These are phyloP conservation scores for Starmerella davenportii DNA, from an alignment of 805 yeast genomes.

Conservation along the genomic window DNA sequence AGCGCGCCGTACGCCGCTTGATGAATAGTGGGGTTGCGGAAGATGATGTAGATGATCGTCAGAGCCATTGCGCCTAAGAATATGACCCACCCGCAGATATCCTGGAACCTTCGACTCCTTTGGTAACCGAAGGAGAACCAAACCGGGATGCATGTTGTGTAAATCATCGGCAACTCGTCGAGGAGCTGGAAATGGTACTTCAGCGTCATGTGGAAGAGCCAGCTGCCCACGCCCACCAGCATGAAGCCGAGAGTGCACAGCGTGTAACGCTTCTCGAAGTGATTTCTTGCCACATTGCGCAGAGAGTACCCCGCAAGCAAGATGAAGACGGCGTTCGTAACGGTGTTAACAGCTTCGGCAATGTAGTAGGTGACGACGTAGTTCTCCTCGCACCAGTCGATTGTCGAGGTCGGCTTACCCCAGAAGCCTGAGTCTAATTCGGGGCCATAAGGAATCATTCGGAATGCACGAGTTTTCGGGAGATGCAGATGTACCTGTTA, in stretches of 20 bases:
- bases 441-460: conserved; percentile 7
- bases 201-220: conserved; percentile 94
- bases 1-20: conserved; percentile 69
- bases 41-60: conserved; percentile 54
- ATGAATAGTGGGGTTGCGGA: conserved; percentile 72
- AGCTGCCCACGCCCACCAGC: conserved; percentile 80
- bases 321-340: conserved; percentile 48
- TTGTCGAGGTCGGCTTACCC: conserved; percentile 54
- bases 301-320: conserved; percentile 45
- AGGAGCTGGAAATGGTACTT: conserved; percentile 73
- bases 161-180: conserved; percentile 96
- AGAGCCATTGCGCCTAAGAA: conserved; percentile 38
- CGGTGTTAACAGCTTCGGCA: conserved; percentile 79
- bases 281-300: conserved; percentile 38
- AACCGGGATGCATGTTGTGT: conserved; percentile 89
- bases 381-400: conserved; percentile 98
- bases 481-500: not conserved
- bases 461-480: not conserved
- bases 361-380: conserved; percentile 70
- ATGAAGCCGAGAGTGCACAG: conserved; percentile 63
- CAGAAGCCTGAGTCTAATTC: conserved; percentile 19
- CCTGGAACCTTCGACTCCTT: conserved; percentile 25
- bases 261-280: conserved; percentile 52
- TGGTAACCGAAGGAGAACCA: conserved; percentile 64
- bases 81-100: conserved; percentile 32